These are phyloP conservation scores for Plasmodium gaboni DNA, from an alignment of 169 alveolate genomes.

Conservation along the genomic window DNA sequence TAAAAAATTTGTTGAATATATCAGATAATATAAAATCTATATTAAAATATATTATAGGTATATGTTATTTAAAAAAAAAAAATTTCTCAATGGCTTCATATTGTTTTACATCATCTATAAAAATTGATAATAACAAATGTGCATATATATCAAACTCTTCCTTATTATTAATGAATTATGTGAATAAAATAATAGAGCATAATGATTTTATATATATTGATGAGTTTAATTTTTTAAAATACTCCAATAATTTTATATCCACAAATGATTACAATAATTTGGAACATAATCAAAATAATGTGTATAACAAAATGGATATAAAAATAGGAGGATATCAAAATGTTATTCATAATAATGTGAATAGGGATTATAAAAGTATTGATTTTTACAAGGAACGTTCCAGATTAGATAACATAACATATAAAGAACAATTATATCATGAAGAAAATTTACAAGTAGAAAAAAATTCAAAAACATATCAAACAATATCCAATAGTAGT, in stretches of 20 bases:
- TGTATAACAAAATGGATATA: too few relatives aligned
- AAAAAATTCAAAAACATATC: neutral
- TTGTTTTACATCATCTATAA: constrained; percentile 41
- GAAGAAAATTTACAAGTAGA: neutral
- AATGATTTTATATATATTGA: constrained; percentile 22
- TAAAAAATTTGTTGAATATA: constrained; percentile 15
- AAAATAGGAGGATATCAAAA: too few relatives aligned
- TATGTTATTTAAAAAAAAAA: constrained; percentile 71
- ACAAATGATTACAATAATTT: neutral
- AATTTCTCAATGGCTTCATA: constrained; percentile 49
- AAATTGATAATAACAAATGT: constrained; percentile 7
- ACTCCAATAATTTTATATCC: neutral
- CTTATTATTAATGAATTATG: constrained; percentile 46
- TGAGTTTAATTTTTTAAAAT: neutral
- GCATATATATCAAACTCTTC: constrained; percentile 53
- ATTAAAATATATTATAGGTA: constrained; percentile 62
- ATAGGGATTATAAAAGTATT: neutral
- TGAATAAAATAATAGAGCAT: constrained; percentile 30
- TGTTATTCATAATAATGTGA: neutral
- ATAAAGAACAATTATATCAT: too few relatives aligned
- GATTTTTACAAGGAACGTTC: neutral
- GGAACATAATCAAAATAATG: neutral
- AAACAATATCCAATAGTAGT: neutral
- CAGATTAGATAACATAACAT: neutral
- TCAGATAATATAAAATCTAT: constrained; percentile 25